Percentiles rank a stretch among this genome's conserved stretches.
Conservation (phyloP, 768 basidiomycete species). For the Russula sp. region DNA sequence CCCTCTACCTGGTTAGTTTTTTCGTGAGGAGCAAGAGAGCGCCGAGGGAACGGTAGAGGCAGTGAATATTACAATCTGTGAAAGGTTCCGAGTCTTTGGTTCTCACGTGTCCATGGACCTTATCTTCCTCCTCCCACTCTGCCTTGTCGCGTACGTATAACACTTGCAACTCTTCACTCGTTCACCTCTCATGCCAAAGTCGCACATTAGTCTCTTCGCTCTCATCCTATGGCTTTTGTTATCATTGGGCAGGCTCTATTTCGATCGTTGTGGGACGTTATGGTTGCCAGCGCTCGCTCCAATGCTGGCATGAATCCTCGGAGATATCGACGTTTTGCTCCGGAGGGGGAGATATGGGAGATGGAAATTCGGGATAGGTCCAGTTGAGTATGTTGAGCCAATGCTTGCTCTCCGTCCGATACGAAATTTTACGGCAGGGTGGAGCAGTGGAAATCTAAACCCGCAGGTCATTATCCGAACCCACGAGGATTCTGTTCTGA, state of each 20-base stretch:
- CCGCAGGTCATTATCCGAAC: background rate
- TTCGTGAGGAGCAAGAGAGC: background rate
- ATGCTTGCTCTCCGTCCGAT: slow-evolving; percentile 12
- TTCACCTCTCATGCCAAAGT: background rate
- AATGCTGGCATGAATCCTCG: slow-evolving; percentile 32
- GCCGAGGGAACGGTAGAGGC: background rate
- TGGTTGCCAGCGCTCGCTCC: slow-evolving; percentile 42
- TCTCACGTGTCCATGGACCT: background rate
- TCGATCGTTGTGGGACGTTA: slow-evolving; percentile 43
- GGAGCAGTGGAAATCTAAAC: background rate
- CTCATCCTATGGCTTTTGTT: slow-evolving; percentile 64
- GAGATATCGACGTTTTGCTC: slow-evolving; percentile 42
- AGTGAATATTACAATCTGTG: slow-evolving; percentile 17
- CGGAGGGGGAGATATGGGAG: slow-evolving; percentile 58
- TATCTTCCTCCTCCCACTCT: background rate
- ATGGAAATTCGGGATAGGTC: slow-evolving; percentile 48
- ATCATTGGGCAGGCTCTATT: slow-evolving; percentile 56
- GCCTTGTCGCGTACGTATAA: slow-evolving; percentile 13
- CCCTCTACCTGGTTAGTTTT: background rate
- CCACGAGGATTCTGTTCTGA: background rate
- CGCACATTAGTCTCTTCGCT: slow-evolving; percentile 43
- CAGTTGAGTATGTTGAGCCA: slow-evolving; percentile 23
- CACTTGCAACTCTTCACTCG: background rate
- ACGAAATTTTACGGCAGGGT: background rate
- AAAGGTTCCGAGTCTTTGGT: slow-evolving; percentile 5